Base-by-base conservation (phyloP, 306 rosid genomes). In the Amphicarpaea edgeworthii region DNA sequence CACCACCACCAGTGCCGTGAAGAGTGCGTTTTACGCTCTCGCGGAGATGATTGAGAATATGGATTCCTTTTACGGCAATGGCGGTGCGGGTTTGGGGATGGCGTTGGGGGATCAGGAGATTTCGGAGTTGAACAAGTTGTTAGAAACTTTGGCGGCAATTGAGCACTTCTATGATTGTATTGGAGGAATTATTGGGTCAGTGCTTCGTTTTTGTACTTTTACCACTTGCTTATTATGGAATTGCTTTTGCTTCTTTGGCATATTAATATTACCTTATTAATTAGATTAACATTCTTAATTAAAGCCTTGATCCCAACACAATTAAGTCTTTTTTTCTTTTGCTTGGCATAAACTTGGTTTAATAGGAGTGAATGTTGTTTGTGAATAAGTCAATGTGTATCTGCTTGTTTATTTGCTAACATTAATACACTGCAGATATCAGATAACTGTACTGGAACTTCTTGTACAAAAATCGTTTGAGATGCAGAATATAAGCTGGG, bases 171-270 rank as follows among this genome's bases (percentile, higher is more conserved):
- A 96, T 81, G 90, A 92, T 62, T 90, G 99, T 85, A 87, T 96
- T 85, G 99, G 99, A 28, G 99, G 99, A 70, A 85, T 96, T 57
- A 89, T 96, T 60, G 98, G 98, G 99, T 96, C 37, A 86, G 87
- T 85, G 72, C 40, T 51, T 70, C 58, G 19, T 43, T 59, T 66
- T 70, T 65, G 40, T 70, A 2, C 51, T 57, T 47, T 19, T 61
- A 7, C 19, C 43, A 70, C 34, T 70, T 8, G 55, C 68, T 30
- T 9, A 30, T 24, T n/a, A 7, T 7, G 19, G 41, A 60, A 30
- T 30, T 49, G 19, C 17, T 47, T 61, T 30, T 37, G 21, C 21
- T 66, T 67, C 14, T 53, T 41, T 54, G 6, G 21, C 12, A 60
- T 26, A 67, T 64, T 38, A 67, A 5, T 30, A 30, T 30, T 30